Evolutionary conservation across 345 rosid genomes (phyloP).

Genomic region (Citrus mangshanensis): DNA sequence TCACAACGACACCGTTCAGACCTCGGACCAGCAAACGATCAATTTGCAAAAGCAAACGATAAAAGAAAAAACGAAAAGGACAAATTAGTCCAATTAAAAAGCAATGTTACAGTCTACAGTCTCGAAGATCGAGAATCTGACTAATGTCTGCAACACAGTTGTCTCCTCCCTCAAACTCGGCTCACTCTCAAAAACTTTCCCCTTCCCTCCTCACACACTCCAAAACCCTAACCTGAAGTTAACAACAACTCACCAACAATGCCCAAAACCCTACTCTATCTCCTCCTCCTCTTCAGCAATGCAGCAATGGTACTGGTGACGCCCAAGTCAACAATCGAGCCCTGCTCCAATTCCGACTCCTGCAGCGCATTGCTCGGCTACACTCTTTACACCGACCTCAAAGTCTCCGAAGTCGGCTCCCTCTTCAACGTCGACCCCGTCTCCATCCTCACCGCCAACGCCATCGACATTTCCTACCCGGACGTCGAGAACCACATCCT

Average conservation of each 20-base stretch:
- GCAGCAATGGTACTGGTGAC: constrained; percentile 26
- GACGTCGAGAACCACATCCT: constrained; percentile 94
- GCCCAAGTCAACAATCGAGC: constrained; percentile 90
- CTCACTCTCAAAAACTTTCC: not conserved
- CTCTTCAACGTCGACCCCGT: constrained; percentile 91
- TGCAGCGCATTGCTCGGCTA: constrained; percentile 88
- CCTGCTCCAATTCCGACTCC: constrained; percentile 74
- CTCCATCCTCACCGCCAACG: constrained; percentile 67
- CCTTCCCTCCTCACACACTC: no score
- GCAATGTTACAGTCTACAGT: not conserved
- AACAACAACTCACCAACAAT: constrained; percentile 18
- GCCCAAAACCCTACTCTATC: constrained; percentile 21
- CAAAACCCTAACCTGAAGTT: constrained; percentile 9
- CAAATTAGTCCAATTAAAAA: constrained; percentile 26
- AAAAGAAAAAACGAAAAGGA: not conserved
- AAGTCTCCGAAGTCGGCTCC: constrained; percentile 82
- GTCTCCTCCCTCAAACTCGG: constrained; percentile 22
- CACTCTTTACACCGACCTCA: constrained; percentile 91
- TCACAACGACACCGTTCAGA: no score
- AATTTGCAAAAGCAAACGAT: not conserved
- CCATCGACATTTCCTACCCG: constrained; percentile 88
- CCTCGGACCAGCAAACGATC: not conserved
- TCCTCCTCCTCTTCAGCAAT: constrained; percentile 27
- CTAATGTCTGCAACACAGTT: constrained; percentile 28
- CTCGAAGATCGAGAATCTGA: constrained; percentile 39